Percentiles rank a stretch among this genome's conserved stretches.
These are phyloP conservation scores for Chionographis japonica DNA, from an alignment of 106 monocot genomes.

Conservation along the genomic window DNA sequence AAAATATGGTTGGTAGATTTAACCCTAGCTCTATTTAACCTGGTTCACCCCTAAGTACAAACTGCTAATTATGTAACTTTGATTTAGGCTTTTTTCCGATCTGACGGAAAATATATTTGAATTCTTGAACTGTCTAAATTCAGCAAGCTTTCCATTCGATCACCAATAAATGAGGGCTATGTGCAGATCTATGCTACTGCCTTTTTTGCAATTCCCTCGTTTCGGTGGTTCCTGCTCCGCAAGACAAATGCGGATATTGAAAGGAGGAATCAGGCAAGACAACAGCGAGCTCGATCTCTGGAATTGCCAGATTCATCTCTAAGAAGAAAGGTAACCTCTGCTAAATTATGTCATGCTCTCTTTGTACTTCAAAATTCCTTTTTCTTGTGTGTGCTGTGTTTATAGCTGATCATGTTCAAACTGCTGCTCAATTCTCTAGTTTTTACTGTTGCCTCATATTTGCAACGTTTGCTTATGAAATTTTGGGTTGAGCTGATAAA, in stretches of 20 bases:
- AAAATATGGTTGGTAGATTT: too few relatives aligned
- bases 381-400: background rate
- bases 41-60: too few relatives aligned
- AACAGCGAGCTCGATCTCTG: constrained; percentile 58
- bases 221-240: constrained; percentile 70
- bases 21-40: too few relatives aligned
- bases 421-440: too few relatives aligned
- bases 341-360: background rate
- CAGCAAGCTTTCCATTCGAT: background rate
- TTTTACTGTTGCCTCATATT: too few relatives aligned
- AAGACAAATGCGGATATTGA: constrained; percentile 65
- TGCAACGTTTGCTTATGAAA: too few relatives aligned
- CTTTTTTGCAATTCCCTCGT: constrained; percentile 85
- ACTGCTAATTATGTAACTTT: too few relatives aligned
- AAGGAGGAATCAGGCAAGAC: constrained; percentile 64
- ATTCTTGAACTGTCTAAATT: too few relatives aligned
- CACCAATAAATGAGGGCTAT: background rate
- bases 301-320: constrained; percentile 57
- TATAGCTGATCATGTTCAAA: too few relatives aligned
- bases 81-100: too few relatives aligned
- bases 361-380: background rate
- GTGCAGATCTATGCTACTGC: constrained; percentile 90
- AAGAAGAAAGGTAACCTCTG: constrained; percentile 65
- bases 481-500: too few relatives aligned
- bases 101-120: too few relatives aligned